A percentile compares a stretch with the other conserved stretches of the same genome.
Conservation (phyloP, 2,329 filamentous ascomycete species). For the Aureobasidium sp. region DNA sequence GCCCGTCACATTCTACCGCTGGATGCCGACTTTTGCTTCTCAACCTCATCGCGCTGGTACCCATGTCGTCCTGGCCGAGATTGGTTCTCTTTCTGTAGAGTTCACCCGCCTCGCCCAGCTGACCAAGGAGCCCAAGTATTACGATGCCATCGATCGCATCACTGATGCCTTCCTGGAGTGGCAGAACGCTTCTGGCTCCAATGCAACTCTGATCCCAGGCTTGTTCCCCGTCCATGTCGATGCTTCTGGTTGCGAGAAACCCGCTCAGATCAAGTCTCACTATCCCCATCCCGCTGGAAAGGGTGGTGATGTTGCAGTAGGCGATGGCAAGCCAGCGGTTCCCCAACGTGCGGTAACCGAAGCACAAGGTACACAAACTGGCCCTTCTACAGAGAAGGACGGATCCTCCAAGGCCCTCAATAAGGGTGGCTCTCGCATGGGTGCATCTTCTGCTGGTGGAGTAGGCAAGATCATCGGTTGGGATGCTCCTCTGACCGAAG, state of each 20-base stretch:
- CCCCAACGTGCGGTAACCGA: neutral
- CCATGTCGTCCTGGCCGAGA: constrained; percentile 53
- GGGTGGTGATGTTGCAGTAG: neutral
- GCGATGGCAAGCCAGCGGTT: neutral
- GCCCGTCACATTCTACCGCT: constrained; percentile 73
- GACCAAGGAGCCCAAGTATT: constrained; percentile 73
- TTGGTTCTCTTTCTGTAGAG: constrained; percentile 75
- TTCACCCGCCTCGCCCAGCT: constrained; percentile 84
- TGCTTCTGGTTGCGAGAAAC: constrained; percentile 65
- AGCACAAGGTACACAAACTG: neutral
- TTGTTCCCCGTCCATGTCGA: constrained; percentile 74
- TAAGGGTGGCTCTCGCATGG: neutral
- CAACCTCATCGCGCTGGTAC: constrained; percentile 54
- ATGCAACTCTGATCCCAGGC: constrained; percentile 60
- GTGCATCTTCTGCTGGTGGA: constrained; percentile 1
- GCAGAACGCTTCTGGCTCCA: constrained; percentile 41
- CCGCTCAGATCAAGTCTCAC: constrained; percentile 26
- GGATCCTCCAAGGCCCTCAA: constrained; percentile 8
- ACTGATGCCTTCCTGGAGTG: constrained; percentile 69
- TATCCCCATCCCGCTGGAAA: neutral
- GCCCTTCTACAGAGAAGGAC: neutral
- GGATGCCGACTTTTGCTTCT: constrained; percentile 57
- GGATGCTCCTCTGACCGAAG: constrained; percentile 16
- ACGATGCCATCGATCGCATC: constrained; percentile 80
- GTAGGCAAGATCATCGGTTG: constrained; percentile 17